A percentile compares a stretch with the other conserved stretches of the same genome.
Conservation (phyloP, 768 basidiomycete genomes). For the Tricholoma matsutake region DNA sequence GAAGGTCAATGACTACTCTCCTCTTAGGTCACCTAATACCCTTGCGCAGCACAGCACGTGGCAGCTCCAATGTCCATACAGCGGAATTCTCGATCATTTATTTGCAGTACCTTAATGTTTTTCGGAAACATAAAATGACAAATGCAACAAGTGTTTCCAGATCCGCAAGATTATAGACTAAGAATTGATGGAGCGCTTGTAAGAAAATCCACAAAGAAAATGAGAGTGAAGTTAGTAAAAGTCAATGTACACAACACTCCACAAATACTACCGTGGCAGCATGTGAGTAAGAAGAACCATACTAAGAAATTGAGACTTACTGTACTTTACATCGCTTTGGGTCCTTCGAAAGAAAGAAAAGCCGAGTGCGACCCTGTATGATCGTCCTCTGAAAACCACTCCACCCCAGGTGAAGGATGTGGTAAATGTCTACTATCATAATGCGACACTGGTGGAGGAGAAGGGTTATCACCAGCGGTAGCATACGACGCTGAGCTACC, state of each 20-base stretch:
- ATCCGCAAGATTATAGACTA: constrained; percentile 24
- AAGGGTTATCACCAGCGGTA: constrained; percentile 40
- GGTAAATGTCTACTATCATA: constrained; percentile 15
- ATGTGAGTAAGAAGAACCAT: constrained; percentile 2
- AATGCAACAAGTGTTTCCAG: constrained; percentile 27
- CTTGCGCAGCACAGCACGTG: not conserved
- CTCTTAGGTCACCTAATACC: too few relatives aligned
- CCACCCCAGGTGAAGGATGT: not conserved
- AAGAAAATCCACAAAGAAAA: constrained; percentile 13
- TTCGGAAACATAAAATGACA: not conserved
- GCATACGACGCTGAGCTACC: constrained; percentile 40
- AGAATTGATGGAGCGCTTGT: constrained; percentile 4
- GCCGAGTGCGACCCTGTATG: constrained; percentile 16
- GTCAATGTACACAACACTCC: not conserved
- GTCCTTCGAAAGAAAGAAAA: constrained; percentile 38
- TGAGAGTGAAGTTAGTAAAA: not conserved
- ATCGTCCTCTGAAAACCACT: constrained; percentile 30
- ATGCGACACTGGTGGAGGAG: not conserved
- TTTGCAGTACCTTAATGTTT: not conserved
- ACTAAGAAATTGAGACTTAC: not conserved
- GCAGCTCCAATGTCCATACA: not conserved
- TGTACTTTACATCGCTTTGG: constrained; percentile 37
- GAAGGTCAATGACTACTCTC: too few relatives aligned
- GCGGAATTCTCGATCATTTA: not conserved
- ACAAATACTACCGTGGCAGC: not conserved